These are phyloP conservation scores for Brettanomyces custersianus DNA, from an alignment of 805 yeast species.

Conservation along the genomic window DNA sequence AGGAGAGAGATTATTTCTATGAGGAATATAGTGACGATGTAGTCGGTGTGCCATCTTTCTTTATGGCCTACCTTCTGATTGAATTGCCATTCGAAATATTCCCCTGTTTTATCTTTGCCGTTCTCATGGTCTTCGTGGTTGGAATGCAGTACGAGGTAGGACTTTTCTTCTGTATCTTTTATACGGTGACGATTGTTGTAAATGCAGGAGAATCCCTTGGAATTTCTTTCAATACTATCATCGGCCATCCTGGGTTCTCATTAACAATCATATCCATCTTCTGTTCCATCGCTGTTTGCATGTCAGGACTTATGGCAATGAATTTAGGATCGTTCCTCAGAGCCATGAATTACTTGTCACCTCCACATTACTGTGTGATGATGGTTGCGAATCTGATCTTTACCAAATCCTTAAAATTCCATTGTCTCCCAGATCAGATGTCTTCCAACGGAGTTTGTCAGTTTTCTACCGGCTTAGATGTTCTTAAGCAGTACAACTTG, in stretches of 20 bases:
- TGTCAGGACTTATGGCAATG: slow-evolving; percentile 80
- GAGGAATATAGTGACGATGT: slow-evolving; percentile 70
- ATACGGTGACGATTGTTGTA: slow-evolving; percentile 43
- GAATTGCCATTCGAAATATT: slow-evolving; percentile 64
- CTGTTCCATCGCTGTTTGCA: slow-evolving; percentile 62
- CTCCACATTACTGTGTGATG: slow-evolving; percentile 64
- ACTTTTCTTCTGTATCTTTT: slow-evolving; percentile 58
- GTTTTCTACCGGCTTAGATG: slow-evolving; percentile 45
- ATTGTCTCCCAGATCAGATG: slow-evolving; percentile 30
- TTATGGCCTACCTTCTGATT: slow-evolving; percentile 44
- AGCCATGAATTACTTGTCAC: slow-evolving; percentile 70
- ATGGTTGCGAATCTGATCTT: slow-evolving; percentile 54
- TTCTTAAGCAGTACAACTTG: slow-evolving; percentile 43
- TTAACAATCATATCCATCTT: slow-evolving; percentile 61
- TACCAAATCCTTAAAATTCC: slow-evolving; percentile 35
- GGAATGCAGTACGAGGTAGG: slow-evolving; percentile 64
- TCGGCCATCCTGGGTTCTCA: slow-evolving; percentile 72
- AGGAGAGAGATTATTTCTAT: slow-evolving; percentile 65
- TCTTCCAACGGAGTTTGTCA: slow-evolving; percentile 33
- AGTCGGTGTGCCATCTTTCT: slow-evolving; percentile 58
- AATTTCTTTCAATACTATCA: slow-evolving; percentile 64
- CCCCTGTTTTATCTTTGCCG: slow-evolving; percentile 49
- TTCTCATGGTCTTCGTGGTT: slow-evolving; percentile 56
- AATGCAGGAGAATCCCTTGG: slow-evolving; percentile 84
- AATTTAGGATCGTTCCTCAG: slow-evolving; percentile 61